These are phyloP conservation scores for Taphrina flavorubra DNA, from an alignment of 1,139 yeast species.

Conservation along the genomic window DNA sequence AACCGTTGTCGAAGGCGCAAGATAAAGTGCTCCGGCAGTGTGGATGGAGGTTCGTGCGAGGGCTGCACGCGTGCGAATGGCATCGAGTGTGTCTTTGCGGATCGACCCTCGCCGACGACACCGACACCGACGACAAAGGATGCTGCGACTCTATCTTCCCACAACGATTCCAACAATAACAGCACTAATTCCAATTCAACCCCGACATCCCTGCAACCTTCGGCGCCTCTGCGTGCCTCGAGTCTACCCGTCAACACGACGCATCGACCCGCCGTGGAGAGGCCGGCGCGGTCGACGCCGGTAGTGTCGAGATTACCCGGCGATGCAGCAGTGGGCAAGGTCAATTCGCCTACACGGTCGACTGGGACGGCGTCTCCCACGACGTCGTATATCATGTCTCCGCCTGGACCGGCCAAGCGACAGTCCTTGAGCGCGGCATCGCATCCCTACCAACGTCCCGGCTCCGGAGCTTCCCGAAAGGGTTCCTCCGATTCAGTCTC, in stretches of 20 bases:
- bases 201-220: slow-evolving; percentile 12
- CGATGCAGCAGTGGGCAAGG: background rate
- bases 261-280: slow-evolving; percentile 3
- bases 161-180: background rate
- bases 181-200: background rate
- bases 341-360: slow-evolving; percentile 11
- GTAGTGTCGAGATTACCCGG: background rate
- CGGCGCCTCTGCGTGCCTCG: background rate
- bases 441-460: slow-evolving; percentile 36
- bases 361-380: slow-evolving; percentile 15
- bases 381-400: slow-evolving; percentile 6
- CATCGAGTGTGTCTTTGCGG: slow-evolving; percentile 38
- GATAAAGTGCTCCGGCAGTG: slow-evolving; percentile 37
- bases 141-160: background rate
- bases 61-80: slow-evolving; percentile 32
- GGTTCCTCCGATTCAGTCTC: slow-evolving; percentile 21
- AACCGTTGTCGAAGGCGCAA: slow-evolving; percentile 36
- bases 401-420: slow-evolving; percentile 16
- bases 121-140: background rate
- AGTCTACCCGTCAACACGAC: slow-evolving; percentile 2
- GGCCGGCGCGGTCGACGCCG: slow-evolving; percentile 13
- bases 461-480: slow-evolving; percentile 5
- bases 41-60: slow-evolving; percentile 34
- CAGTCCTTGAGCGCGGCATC: slow-evolving; percentile 8
- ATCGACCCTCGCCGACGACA: slow-evolving; percentile 19